Evolutionary conservation across 371 early-diverging fungal species (phyloP), one percentile per base, ranked within the genome.

Genomic region (Encephalitozoon hellem): DNA sequence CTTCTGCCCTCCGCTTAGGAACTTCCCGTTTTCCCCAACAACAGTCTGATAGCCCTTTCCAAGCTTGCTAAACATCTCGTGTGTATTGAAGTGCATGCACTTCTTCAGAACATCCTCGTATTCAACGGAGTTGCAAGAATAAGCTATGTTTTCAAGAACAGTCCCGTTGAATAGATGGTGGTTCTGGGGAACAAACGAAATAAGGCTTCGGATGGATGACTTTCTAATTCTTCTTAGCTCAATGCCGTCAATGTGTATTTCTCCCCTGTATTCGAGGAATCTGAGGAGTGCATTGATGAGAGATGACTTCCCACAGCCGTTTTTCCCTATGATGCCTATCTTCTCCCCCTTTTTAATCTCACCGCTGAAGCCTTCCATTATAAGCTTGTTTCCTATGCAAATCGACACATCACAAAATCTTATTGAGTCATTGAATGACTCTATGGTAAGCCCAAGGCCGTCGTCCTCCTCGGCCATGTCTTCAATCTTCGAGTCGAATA

Each of bases 21-120:
- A 77, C 67, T 65, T 82, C 21, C 83, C 84, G 6, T 42, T 39
- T 49, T 78, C 81, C 25, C 86, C 88, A 38, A 88, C 77, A 67
- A 84, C 45, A 30, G 78, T 83, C 4, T 89, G 87, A 69, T 87
- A 88, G 76, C 93, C 93, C 52, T 90, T 89, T n/a, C 88, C 88
- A 51, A 88, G 83, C 45, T 70, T 53, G 18, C 42, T 54, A 32
- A 80, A 79, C 47, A 76, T 54, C 51, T 79, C 73, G 63, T 83
- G 79, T 0, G 75, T 39, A 11, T 49, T 30, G 18, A 70, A 74
- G 25, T 65, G 64, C 32, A 64, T 45, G 21, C 70, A 68, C 8
- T 51, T 55, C 6, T 66, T 54, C 21, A 76, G 26, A 21, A 79
- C 41, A 39, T 66, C 38, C 18, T 77, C 76, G n/a, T 72, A 18